A percentile compares a stretch with the other conserved stretches of the same genome.
Evolutionary conservation across 2,329 filamentous ascomycete species (phyloP).

Genomic region (Fusarium torreyae): DNA sequence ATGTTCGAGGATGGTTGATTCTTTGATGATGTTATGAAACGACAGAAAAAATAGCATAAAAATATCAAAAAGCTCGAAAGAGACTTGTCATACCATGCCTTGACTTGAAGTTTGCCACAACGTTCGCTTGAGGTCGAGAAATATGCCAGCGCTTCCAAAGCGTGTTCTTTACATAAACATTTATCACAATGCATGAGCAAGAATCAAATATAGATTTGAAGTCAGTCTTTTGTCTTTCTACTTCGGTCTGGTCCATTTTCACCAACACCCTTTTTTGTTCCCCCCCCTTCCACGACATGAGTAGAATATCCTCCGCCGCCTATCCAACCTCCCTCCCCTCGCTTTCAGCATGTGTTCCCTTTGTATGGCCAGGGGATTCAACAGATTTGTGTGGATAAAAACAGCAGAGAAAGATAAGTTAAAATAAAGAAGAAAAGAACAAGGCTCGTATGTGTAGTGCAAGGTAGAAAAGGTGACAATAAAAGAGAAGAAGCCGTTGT

Average conservation of each 20-base stretch:
- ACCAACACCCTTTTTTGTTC: constrained; percentile 10
- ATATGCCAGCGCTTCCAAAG: not conserved
- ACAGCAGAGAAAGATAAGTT: constrained; percentile 10
- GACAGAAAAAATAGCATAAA: constrained; percentile 22
- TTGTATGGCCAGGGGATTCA: constrained; percentile 8
- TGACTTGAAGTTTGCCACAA: no score
- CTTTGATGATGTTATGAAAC: constrained; percentile 6
- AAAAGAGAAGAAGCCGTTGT: constrained; percentile 29
- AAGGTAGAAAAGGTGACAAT: constrained; percentile 30
- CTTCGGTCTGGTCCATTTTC: constrained; percentile 26
- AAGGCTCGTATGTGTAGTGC: constrained; percentile 25
- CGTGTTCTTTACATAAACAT: not conserved
- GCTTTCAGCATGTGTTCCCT: constrained; percentile 6
- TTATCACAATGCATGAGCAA: not conserved
- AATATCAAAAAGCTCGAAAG: constrained; percentile 8
- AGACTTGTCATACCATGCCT: not conserved
- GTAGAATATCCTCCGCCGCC: constrained; percentile 18
- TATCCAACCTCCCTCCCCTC: constrained; percentile 31
- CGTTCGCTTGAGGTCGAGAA: no score
- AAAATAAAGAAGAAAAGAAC: constrained; percentile 17
- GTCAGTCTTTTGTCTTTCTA: constrained; percentile 37
- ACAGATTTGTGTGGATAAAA: constrained; percentile 17
- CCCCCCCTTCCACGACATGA: constrained; percentile 3
- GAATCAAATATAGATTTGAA: constrained; percentile 5
- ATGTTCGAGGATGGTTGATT: not conserved